Conservation (phyloP, 225 moss, liverwort and hornwort species). For the Marchantia paleacea region DNA sequence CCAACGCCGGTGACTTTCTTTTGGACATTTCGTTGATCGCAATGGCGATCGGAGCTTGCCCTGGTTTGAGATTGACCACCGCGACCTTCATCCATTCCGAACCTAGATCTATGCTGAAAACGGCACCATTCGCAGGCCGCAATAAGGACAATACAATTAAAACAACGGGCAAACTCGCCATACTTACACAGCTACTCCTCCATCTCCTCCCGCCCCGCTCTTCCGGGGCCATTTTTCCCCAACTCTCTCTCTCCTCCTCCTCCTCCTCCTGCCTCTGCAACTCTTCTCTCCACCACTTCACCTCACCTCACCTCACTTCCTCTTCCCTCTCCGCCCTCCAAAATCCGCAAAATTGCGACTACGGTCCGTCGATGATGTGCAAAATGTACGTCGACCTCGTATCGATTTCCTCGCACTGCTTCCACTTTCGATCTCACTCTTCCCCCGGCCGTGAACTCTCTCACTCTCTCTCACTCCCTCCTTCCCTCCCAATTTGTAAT, state of each 20-base stretch:
- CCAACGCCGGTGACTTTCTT: slow-evolving; percentile 89
- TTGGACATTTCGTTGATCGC: slow-evolving; percentile 98
- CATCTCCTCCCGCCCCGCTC: slow-evolving; percentile 21
- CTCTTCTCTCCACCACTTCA: neutral
- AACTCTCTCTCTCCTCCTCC: neutral
- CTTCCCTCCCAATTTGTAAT: neutral
- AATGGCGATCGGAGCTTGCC: slow-evolving; percentile 87
- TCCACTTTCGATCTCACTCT: too few species aligned
- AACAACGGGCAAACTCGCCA: neutral
- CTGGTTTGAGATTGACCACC: slow-evolving; percentile 91
- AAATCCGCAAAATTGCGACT: neutral
- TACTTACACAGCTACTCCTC: neutral
- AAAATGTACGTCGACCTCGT: neutral
- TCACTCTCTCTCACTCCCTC: neutral
- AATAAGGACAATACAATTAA: slow-evolving; percentile 38
- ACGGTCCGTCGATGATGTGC: neutral
- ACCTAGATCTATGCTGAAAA: slow-evolving; percentile 92
- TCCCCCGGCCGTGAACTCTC: neutral
- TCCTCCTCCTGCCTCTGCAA: neutral
- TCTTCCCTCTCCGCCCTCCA: neutral
- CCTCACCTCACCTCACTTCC: neutral
- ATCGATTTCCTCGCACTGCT: neutral
- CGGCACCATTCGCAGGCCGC: slow-evolving; percentile 43
- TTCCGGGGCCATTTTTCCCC: slow-evolving; percentile 21
- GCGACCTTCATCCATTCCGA: slow-evolving; percentile 99